Evolutionary conservation across 306 rosid species (phyloP), one percentile per base, ranked within the genome.

Genomic region (Vigna nakashimae): DNA sequence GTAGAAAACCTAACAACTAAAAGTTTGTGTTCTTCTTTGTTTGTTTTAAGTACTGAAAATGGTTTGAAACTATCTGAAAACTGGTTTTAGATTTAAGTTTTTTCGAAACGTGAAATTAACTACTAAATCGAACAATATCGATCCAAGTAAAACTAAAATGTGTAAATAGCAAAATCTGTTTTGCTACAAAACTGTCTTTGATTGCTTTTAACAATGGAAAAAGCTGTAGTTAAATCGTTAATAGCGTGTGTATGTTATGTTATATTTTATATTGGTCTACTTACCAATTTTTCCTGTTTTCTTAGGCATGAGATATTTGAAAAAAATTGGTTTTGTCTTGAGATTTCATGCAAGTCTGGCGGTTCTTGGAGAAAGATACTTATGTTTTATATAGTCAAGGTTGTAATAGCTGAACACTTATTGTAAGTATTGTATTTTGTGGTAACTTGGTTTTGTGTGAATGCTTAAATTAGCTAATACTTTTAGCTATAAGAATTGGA

Each of bases 321-420:
- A 73, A 62, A 73, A 4, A 79, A 74, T 82, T 69, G 85, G 80
- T 36, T 69, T 76, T 75, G 78, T 79, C 74, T 63, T 66, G 66
- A 57, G 20, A 45, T 71, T 76, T 81, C 74, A 42, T 59, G 86
- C 49, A 38, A 52, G 79, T 50, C 72, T 79, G 84, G 79, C 72
- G 53, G 73, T 79, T 86, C 76, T 71, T 71, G 86, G 71, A 82
- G 84, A 69, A 77, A 80, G 83, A 70, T 85, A 81, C 82, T 69
- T 84, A 74, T 73, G 67, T 72, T 60, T 82, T 49, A 34, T 34
- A 48, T 28, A 59, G 85, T 86, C 82, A 82, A 84, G 85, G 86
- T 83, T 88, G 88, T 86, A 84, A 86, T 88, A 74, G 86, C 78
- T 60, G 78, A 80, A 82, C 58, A 83, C 76, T 82, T 89, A 82